A percentile compares a stretch with the other conserved stretches of the same genome.
These are phyloP conservation scores for Podospora conica DNA, from an alignment of 495 filamentous ascomycete species.

Conservation along the genomic window DNA sequence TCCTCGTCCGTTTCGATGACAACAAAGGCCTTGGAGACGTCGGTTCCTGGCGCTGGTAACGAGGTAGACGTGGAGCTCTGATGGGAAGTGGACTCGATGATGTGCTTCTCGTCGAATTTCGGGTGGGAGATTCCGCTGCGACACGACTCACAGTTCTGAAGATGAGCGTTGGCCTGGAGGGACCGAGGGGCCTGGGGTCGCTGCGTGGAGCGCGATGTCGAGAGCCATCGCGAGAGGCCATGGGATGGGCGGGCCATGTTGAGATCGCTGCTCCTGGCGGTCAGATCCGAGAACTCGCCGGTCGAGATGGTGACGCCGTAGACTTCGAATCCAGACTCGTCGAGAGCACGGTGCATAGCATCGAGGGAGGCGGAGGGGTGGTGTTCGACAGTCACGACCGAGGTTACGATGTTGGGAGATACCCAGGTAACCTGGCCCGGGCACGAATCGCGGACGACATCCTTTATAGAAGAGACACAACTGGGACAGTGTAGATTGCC, in stretches of 20 bases:
- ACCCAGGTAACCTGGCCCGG: constrained; percentile 41
- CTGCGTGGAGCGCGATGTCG: constrained; percentile 9
- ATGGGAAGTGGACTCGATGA: constrained; percentile 9
- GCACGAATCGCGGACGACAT: constrained; percentile 35
- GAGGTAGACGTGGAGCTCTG: not conserved
- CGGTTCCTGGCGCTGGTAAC: not conserved
- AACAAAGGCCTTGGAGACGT: constrained; percentile 20
- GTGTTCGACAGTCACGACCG: constrained; percentile 44
- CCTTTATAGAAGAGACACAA: constrained; percentile 51
- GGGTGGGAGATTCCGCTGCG: constrained; percentile 9
- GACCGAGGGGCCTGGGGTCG: constrained; percentile 2
- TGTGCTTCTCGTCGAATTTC: constrained; percentile 9
- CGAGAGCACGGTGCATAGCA: constrained; percentile 36
- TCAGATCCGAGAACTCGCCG: constrained; percentile 19
- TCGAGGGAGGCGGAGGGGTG: constrained; percentile 21
- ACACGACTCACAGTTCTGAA: constrained; percentile 31
- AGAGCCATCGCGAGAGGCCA: constrained; percentile 25
- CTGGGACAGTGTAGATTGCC: constrained; percentile 59
- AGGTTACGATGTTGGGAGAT: constrained; percentile 52
- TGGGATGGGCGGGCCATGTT: constrained; percentile 6
- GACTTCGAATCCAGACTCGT: constrained; percentile 43
- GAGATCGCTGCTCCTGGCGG: constrained; percentile 11
- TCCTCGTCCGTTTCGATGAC: constrained; percentile 20
- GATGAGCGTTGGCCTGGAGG: constrained; percentile 21
- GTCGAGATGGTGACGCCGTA: constrained; percentile 36